Evolutionary conservation across 2,329 filamentous ascomycete genomes (phyloP).

Genomic region (Beauveria caledonica): DNA sequence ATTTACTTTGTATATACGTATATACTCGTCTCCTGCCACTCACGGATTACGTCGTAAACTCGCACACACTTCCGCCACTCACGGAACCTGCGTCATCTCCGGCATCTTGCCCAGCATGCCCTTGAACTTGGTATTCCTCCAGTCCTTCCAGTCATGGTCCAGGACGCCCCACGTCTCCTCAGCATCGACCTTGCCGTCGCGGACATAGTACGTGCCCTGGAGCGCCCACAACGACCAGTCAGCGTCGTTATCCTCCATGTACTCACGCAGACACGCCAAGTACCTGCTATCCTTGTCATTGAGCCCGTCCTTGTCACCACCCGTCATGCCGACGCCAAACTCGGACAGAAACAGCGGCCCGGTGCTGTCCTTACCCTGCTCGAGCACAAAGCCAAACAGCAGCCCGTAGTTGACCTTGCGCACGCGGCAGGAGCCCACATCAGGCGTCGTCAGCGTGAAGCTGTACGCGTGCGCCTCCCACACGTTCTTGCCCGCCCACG

Average conservation of each 20-base stretch:
- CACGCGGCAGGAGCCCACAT: constrained; percentile 34
- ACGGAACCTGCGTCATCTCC: constrained; percentile 28
- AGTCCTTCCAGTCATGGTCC: constrained; percentile 32
- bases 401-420: constrained; percentile 36
- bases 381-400: constrained; percentile 44
- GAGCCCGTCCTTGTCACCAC: constrained; percentile 34
- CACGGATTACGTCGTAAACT: neutral
- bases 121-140: constrained; percentile 30
- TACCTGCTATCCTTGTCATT: constrained; percentile 38
- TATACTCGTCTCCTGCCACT: no score
- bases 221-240: constrained; percentile 54
- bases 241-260: constrained; percentile 46
- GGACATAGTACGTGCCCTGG: constrained; percentile 50
- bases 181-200: constrained; percentile 38
- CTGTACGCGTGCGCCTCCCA: constrained; percentile 54
- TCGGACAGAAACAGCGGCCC: constrained; percentile 50
- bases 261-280: constrained; percentile 42
- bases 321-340: constrained; percentile 46
- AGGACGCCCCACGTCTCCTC: constrained; percentile 47
- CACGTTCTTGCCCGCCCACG: constrained; percentile 44
- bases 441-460: constrained; percentile 42
- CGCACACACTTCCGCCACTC: neutral
- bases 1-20: no score
- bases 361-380: constrained; percentile 37
- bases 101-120: constrained; percentile 31